These are phyloP conservation scores for Fusarium metavorans DNA, from an alignment of 2,329 filamentous ascomycete species.

Conservation along the genomic window DNA sequence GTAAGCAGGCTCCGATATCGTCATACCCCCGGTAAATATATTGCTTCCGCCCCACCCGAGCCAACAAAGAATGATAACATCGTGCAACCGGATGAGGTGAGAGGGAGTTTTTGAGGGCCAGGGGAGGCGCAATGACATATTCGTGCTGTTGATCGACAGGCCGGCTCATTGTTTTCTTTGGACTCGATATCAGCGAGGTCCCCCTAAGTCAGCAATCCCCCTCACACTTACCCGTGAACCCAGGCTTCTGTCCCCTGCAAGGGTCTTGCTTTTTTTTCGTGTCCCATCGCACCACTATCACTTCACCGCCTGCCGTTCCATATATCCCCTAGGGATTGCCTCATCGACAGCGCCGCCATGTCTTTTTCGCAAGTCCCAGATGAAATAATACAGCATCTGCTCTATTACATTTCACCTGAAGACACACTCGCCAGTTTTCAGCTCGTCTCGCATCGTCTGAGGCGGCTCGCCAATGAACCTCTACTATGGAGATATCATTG, in stretches of 20 bases:
- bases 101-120: conserved; percentile 13
- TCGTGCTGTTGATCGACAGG: conserved; percentile 33
- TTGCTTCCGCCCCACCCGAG: conserved; percentile 7
- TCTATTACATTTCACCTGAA: conserved; percentile 71
- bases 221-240: conserved; percentile 4
- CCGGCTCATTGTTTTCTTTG: conserved; percentile 6
- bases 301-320: not conserved
- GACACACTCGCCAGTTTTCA: conserved; percentile 64
- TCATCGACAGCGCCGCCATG: conserved; percentile 43
- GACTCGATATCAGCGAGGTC: conserved; percentile 11
- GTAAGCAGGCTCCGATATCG: conserved; percentile 19
- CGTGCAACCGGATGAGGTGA: conserved; percentile 28
- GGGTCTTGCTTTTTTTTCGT: conserved; percentile 11
- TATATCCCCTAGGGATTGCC: conserved; percentile 10
- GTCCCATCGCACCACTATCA: conserved; percentile 14
- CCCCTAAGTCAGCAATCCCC: conserved; percentile 1
- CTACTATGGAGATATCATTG: conserved; percentile 87
- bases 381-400: conserved; percentile 85
- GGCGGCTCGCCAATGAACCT: conserved; percentile 75
- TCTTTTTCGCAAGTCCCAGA: conserved; percentile 73
- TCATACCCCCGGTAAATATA: conserved; percentile 33
- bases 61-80: conserved; percentile 40
- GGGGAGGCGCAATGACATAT: conserved; percentile 38
- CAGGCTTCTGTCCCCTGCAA: conserved; percentile 1
- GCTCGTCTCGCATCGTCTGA: conserved; percentile 71